Evolutionary conservation across 1,284 basidiomycete genomes (phyloP).

Genomic region (Flammula alnicola): DNA sequence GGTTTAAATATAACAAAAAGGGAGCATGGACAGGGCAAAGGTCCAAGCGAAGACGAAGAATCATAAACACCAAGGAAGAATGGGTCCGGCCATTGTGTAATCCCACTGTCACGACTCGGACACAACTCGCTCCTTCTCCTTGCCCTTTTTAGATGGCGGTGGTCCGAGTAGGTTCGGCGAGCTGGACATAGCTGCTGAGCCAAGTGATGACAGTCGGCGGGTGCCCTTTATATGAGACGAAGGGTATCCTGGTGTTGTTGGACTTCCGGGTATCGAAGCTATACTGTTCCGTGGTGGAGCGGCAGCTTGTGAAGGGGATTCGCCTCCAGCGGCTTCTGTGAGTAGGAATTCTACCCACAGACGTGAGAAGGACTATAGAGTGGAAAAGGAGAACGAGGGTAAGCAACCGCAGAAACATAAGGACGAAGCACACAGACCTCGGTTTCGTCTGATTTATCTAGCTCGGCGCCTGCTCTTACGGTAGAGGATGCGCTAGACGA

Average conservation of each 20-base stretch:
- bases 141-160: constrained; percentile 55
- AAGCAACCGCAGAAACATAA: background rate
- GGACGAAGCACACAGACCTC: constrained; percentile 52
- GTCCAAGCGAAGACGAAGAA: too few species aligned
- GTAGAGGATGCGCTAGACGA: constrained; percentile 43
- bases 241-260: constrained; percentile 44
- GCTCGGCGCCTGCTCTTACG: constrained; percentile 52
- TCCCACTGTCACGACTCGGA: constrained; percentile 21
- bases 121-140: constrained; percentile 35
- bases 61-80: too few species aligned
- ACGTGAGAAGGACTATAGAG: constrained; percentile 85
- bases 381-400: background rate
- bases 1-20: too few species aligned
- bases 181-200: constrained; percentile 49
- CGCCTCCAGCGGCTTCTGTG: constrained; percentile 79
- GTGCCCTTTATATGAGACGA: constrained; percentile 35
- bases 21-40: too few species aligned
- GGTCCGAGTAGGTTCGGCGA: constrained; percentile 54
- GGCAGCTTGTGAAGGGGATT: constrained; percentile 41
- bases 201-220: constrained; percentile 53
- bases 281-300: constrained; percentile 37
- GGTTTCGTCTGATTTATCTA: constrained; percentile 78
- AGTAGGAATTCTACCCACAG: constrained; percentile 96
- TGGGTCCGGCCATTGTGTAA: too few species aligned
- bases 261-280: constrained; percentile 54